Evolutionary conservation across 257 asterid genomes (phyloP), one percentile per base, ranked within the genome.

Genomic region (Leptodermis oblonga): DNA sequence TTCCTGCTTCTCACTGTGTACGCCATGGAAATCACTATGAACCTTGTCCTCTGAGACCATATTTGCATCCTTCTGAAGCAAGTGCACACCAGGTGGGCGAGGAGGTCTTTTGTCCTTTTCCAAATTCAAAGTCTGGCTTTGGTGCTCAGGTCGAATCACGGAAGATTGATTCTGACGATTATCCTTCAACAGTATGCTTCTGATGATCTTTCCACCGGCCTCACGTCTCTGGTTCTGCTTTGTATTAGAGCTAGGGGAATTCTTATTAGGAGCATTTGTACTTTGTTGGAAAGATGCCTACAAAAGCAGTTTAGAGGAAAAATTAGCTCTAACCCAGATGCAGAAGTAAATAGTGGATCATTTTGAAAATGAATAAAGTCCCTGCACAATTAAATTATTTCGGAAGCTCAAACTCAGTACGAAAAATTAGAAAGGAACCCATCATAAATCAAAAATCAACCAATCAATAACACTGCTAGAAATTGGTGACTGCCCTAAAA

Each of bases 91-190:
- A 4, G 89, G 90, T 68, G 92, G 87, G 56, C 95, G 89, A 76
- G 95, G 94, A 78, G 94, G 96, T 75, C 73, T 89, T 74, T 78
- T 86, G 73, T 85, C 98, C 82, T 79, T 86, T 62, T 89, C 92
- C 77, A 62, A 11, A 53, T 41, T 49, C 9, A 37, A 37, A 6
- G 69, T 55, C 78, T 67, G 87, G 69, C 62, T 63, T 60, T 81
- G 86, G 64, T 60, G 71, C 65, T 82, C 97, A 70, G 88, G 65
- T 73, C 80, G 86, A 71, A 80, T 73, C 33, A 76, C 82, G 54
- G 81, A 69, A 48, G 76, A 68, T 67, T 82, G 90, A 76, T 78
- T 84, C 72, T 82, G 90, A 39, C 77, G 86, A 70, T 74, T 77
- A 81, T 92, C 93, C 82, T 77, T 83, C 20, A 84, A 87, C 74